These are phyloP conservation scores for Gnetum montanum DNA, from an alignment of 75 land plant genomes.

Conservation along the genomic window DNA sequence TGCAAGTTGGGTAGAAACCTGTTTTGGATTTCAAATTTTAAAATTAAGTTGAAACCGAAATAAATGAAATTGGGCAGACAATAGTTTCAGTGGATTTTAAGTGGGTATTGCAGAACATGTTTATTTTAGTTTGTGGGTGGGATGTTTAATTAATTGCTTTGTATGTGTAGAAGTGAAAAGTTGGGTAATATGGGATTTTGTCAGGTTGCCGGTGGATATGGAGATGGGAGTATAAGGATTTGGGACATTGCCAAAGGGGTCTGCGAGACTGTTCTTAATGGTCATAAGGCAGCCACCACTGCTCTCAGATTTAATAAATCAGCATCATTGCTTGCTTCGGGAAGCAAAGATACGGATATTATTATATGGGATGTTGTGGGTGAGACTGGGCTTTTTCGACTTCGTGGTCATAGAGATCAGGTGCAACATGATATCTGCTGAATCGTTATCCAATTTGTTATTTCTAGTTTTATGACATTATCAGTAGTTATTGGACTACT, in stretches of 20 bases:
- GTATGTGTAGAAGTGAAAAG: too few species aligned
- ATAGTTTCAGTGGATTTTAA: too few species aligned
- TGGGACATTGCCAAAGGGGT: conserved; percentile 78
- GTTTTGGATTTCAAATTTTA: too few species aligned
- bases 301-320: conserved; percentile 57
- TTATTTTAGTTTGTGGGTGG: too few species aligned
- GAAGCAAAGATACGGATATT: conserved; percentile 90
- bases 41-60: too few species aligned
- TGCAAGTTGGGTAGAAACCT: too few species aligned
- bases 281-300: conserved; percentile 79
- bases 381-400: conserved; percentile 82
- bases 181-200: conserved; percentile 43
- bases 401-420: conserved; percentile 92
- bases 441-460: too few species aligned
- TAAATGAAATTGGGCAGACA: too few species aligned
- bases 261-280: conserved; percentile 74
- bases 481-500: neutral
- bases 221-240: conserved; percentile 81
- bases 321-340: conserved; percentile 86
- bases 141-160: too few species aligned
- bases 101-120: too few species aligned
- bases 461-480: neutral
- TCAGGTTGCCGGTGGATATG: conserved; percentile 81
- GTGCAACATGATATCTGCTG: too few species aligned
- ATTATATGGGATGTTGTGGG: conserved; percentile 95